These are phyloP conservation scores for Pachysandra terminalis DNA, from an alignment of 164 flowering plant species.

Conservation along the genomic window DNA sequence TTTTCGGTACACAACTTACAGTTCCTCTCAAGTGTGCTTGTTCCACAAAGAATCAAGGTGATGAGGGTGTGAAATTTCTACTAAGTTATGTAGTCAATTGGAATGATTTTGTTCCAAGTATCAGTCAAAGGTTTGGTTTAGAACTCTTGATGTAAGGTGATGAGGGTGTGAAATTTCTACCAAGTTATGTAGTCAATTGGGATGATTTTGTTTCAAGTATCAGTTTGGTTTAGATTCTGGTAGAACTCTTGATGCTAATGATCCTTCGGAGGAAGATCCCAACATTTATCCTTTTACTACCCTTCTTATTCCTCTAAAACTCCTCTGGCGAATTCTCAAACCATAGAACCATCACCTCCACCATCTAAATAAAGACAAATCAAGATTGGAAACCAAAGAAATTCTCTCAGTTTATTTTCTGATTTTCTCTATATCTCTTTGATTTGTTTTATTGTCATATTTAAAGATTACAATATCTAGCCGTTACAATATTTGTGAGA, in stretches of 20 bases:
- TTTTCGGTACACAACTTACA: constrained; percentile 28
- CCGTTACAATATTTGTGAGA: too few relatives aligned
- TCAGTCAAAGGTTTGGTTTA: too few relatives aligned
- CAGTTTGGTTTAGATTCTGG: constrained; percentile 43
- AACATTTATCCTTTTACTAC: constrained; percentile 55
- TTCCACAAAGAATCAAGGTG: too few relatives aligned
- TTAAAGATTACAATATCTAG: too few relatives aligned
- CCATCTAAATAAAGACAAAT: too few relatives aligned
- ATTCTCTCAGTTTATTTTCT: too few relatives aligned
- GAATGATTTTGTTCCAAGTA: too few relatives aligned
- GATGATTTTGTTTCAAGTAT: constrained; percentile 37
- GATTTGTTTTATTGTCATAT: too few relatives aligned
- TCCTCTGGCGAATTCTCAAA: constrained; percentile 43
- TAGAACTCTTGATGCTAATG: constrained; percentile 52
- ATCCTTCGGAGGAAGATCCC: constrained; percentile 23
- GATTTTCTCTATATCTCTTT: too few relatives aligned
- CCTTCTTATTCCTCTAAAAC: constrained; percentile 57
- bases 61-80: too few relatives aligned
- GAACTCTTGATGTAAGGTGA: constrained; percentile 43
- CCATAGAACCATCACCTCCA: constrained; percentile 27
- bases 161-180: constrained; percentile 44
- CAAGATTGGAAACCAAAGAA: too few relatives aligned
- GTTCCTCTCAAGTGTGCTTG: constrained; percentile 83
- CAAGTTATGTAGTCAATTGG: too few relatives aligned
- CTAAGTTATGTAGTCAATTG: constrained; percentile 77